Percentiles rank a stretch among this genome's conserved stretches.
Evolutionary conservation across 345 rosid genomes (phyloP).

Genomic region (Mangifera indica): DNA sequence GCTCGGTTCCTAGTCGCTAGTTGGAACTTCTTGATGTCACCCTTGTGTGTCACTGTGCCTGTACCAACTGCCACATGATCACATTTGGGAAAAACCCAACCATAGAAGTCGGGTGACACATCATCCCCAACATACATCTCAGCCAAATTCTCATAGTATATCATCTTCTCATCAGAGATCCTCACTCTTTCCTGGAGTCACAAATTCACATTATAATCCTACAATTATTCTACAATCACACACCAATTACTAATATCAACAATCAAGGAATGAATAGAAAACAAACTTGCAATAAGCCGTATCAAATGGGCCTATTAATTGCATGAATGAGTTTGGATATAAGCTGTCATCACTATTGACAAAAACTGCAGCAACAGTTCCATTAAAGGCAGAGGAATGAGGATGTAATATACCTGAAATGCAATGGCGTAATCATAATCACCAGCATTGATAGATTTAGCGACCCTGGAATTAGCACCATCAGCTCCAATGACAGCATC

Average conservation of each 20-base stretch:
- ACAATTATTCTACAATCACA: not conserved
- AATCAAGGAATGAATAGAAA: too few species aligned
- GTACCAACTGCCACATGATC: constrained; percentile 97
- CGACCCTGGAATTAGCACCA: constrained; percentile 93
- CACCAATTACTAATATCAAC: too few species aligned
- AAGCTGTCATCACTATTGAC: too few species aligned
- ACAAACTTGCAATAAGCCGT: too few species aligned
- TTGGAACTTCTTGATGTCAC: constrained; percentile 92
- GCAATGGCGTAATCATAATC: constrained; percentile 96
- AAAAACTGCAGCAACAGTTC: too few species aligned
- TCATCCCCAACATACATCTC: constrained; percentile 97
- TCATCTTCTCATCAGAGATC: constrained; percentile 85
- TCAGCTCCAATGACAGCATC: constrained; percentile 96
- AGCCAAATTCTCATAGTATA: constrained; percentile 80
- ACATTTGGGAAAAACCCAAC: constrained; percentile 97
- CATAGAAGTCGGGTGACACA: constrained; percentile 92
- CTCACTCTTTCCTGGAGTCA: constrained; percentile 70
- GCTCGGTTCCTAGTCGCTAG: constrained; percentile 83
- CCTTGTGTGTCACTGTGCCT: constrained; percentile 88
- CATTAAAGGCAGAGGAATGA: too few species aligned
- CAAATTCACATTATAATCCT: not conserved
- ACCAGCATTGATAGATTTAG: constrained; percentile 83
- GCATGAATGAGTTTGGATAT: too few species aligned
- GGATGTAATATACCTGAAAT: constrained; percentile 58
- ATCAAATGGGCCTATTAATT: too few species aligned